Base-by-base conservation (phyloP, 2,329 filamentous ascomycete genomes). In the Nothophoma quercina region DNA sequence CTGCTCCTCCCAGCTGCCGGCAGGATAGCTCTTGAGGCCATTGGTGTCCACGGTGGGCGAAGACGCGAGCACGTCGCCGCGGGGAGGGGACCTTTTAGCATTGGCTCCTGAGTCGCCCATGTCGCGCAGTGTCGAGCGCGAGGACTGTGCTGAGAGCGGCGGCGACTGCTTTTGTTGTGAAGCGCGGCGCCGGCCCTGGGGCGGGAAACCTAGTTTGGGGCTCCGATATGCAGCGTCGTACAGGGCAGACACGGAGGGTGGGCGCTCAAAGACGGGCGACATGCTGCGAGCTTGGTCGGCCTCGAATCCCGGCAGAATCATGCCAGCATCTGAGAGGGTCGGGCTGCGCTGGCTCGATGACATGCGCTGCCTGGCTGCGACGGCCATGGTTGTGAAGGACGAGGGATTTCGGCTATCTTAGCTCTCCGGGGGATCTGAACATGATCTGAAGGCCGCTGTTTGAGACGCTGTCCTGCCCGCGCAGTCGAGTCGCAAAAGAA, bases 271-370 rank as follows among this genome's bases (percentile, higher is more conserved):
- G 55, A 81, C 80, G 51, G 82, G 77, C 81, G 77, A 70, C 81
- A 79, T 68, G 83, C 75, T 72, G 79, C 72, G 73, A 34, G 62
- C 52, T 39, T 59, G 56, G 42, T 56, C 51, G 38, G 56, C 34
- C 32, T 67, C 60, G 44, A 58, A 58, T 46, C 89, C 87, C 55
- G 93, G 93, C 44, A 97, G 79, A 66, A 97, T 96, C 91, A 96
- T 93, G 73, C 96, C 93, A 44, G 92, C 91, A 74, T 96, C 96
- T 49, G 91, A 96, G 67, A 97, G 79, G 2, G 93, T 96, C 38
- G 93, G 93, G 43, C 50, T 53, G 38, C 50, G 50, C 28, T 53
- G 50, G 43, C 50, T 53, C 33, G 43, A 48, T 41, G 57, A 50
- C 42, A 49, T 50, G 59, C 55, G 61, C 48, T 55, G 58, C 49